These are phyloP conservation scores for Fragaria ananassa DNA, from an alignment of 306 rosid species.

Conservation along the genomic window DNA sequence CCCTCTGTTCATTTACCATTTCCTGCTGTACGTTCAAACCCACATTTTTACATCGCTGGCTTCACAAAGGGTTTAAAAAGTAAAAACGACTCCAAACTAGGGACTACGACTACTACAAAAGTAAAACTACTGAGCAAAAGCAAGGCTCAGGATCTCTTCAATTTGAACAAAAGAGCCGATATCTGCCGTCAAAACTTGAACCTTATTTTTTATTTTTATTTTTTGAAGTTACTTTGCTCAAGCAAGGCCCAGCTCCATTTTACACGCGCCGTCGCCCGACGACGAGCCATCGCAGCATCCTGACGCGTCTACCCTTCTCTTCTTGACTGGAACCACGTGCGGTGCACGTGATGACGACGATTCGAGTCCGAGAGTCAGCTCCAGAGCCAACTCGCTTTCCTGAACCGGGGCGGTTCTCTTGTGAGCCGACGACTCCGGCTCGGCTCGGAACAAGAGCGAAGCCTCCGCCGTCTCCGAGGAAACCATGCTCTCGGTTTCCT, in stretches of 20 bases:
- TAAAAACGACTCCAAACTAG: background rate
- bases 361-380: conserved; percentile 69
- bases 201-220: background rate
- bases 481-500: conserved; percentile 71
- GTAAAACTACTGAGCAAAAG: background rate
- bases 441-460: conserved; percentile 42
- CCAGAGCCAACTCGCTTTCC: conserved; percentile 49
- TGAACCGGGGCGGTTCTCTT: conserved; percentile 21
- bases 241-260: conserved; percentile 49
- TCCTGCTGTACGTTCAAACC: conserved; percentile 27
- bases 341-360: conserved; percentile 35
- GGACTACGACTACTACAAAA: background rate
- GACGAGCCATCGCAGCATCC: background rate
- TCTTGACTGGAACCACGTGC: conserved; percentile 75
- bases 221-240: background rate
- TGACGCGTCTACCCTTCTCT: conserved; percentile 48
- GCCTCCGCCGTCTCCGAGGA: conserved; percentile 66
- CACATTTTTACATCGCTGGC: conserved; percentile 31
- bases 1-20: conserved; percentile 27
- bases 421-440: conserved; percentile 38
- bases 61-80: conserved; percentile 8
- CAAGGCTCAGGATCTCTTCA: conserved; percentile 43
- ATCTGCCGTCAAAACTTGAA: conserved; percentile 52
- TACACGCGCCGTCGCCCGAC: conserved; percentile 20
- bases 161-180: conserved; percentile 24